These are phyloP conservation scores for Litsea cubeba DNA, from an alignment of 164 flowering plant genomes.

Conservation along the genomic window DNA sequence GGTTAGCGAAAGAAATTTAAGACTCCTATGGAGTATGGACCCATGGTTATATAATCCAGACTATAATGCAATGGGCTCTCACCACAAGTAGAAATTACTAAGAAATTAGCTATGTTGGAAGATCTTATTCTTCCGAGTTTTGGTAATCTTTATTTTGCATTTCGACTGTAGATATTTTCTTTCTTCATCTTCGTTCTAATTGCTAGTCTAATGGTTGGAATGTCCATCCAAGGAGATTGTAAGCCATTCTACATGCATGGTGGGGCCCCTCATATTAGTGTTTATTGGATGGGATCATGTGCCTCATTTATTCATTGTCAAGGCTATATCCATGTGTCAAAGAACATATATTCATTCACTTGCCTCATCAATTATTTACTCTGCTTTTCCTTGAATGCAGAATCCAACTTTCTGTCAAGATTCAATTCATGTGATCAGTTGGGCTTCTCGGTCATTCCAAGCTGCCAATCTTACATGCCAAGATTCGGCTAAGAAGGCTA, in stretches of 20 bases:
- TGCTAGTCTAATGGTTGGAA: no score
- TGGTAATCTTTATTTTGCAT: background rate
- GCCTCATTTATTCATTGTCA: background rate
- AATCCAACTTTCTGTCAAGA: conserved; percentile 59
- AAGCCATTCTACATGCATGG: no score
- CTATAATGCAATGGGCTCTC: no score
- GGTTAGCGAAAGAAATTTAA: no score
- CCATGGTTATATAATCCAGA: no score
- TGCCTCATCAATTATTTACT: background rate
- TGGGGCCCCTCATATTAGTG: background rate
- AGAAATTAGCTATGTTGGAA: no score
- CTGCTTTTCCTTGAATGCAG: conserved; percentile 22
- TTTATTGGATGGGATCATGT: background rate
- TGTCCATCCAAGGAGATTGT: no score
- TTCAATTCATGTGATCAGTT: conserved; percentile 38
- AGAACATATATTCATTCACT: background rate
- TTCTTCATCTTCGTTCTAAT: no score
- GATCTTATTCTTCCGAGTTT: no score
- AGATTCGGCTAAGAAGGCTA: conserved; percentile 29
- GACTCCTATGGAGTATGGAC: no score
- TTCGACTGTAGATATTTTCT: no score
- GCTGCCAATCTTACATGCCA: conserved; percentile 14
- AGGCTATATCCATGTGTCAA: background rate
- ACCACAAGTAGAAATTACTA: no score
- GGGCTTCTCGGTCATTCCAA: conserved; percentile 50